Evolutionary conservation across 805 yeast species (phyloP), one percentile per base, ranked within the genome.

Genomic region (Saccharomycopsis synnaedendra): DNA sequence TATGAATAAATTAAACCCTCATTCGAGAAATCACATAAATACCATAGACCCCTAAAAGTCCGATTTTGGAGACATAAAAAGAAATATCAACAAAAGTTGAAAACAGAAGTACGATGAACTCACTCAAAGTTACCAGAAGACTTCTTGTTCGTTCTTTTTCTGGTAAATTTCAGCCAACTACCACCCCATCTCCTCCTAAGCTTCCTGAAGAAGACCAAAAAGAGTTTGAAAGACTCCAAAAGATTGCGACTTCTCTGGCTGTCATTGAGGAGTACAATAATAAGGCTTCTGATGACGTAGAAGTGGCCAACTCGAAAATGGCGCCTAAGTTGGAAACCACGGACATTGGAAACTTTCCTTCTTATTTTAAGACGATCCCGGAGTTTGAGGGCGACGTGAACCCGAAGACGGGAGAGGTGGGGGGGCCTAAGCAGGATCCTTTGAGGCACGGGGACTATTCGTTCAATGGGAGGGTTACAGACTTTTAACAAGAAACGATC

Each of bases 381-480:
- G 98, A 93, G 59, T 93, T 93, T 60, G 96, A 89, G 64, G 98
- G 98, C 1, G 89, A 88, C 53, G 78, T 73, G 11, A 93, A 93
- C 60, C 98, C 98, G 0, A 74, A 70, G 49, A 93, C 98, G 0
- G 98, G 98, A 3, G 98, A 93, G 65, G 71, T 82, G 28, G 96
- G 96, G 43, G 98, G 98, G 0, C 98, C 98, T 30, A 93, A 93
- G 60, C 97, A 93, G 63, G 97, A 93, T 60, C 98, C 98, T 0
- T 71, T 87, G 54, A 78, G 80, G 57, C 90, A 86, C 57, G 88
- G 88, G 11, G 97, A 89, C 58, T 93, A 94, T 77, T 82, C 96
- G 5, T 93, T 82, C 64, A 90, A 93, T 60, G 98, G 98, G 0
- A 76, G 97, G 60, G 96, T 87, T 32, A 90, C 97, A 1, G 98